These are phyloP conservation scores for Echites panduratus DNA, from an alignment of 257 asterid genomes.

Conservation along the genomic window DNA sequence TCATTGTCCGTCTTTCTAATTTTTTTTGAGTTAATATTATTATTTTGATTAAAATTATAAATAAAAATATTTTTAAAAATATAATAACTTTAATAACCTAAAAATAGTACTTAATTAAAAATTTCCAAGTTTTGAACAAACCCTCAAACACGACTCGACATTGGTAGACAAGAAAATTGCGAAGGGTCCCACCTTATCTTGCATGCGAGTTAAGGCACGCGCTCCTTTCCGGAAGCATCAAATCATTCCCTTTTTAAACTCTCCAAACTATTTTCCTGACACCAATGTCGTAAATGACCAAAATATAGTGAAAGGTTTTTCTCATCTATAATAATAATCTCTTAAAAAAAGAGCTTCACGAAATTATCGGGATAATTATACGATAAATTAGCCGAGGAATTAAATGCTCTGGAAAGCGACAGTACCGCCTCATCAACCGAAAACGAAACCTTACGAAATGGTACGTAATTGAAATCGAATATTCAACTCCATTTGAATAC, in stretches of 20 bases:
- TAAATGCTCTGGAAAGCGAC: slow-evolving; percentile 27
- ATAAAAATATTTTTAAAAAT: too few relatives aligned
- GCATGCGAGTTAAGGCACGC: slow-evolving; percentile 11
- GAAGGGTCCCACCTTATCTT: slow-evolving; percentile 23
- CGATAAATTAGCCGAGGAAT: slow-evolving; percentile 17
- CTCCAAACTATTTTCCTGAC: slow-evolving; percentile 20
- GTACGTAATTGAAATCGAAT: slow-evolving; percentile 56
- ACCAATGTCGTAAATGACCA: slow-evolving; percentile 17
- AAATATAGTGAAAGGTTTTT: not conserved
- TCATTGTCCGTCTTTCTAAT: too few relatives aligned
- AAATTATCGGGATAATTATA: not conserved
- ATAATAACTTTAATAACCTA: too few relatives aligned
- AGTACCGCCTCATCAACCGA: slow-evolving; percentile 11
- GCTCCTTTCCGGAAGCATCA: not conserved
- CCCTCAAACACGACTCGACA: not conserved
- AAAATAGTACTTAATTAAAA: too few relatives aligned
- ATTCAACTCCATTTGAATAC: slow-evolving; percentile 69
- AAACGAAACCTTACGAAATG: slow-evolving; percentile 7
- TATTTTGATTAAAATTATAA: too few relatives aligned
- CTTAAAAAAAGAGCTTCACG: not conserved
- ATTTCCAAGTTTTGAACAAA: not conserved
- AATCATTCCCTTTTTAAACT: not conserved
- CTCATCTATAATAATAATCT: not conserved
- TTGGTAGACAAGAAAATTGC: not conserved
- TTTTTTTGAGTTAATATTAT: too few relatives aligned